Percentiles rank a stretch among this genome's conserved stretches.
These are phyloP conservation scores for Plantago coronopus DNA, from an alignment of 305 asterid genomes.

Conservation along the genomic window DNA sequence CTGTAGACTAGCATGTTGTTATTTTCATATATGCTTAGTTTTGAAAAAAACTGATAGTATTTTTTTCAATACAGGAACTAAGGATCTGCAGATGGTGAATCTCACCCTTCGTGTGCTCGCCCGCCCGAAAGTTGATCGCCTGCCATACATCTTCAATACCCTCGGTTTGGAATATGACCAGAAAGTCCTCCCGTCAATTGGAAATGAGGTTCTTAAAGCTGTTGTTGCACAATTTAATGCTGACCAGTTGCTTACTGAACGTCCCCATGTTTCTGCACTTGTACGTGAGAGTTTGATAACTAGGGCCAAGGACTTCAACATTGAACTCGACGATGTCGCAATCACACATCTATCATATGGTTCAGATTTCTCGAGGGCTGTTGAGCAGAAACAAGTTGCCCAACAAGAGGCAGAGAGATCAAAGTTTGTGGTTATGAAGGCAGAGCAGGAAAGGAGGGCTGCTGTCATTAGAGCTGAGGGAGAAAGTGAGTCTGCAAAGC, in stretches of 20 bases:
- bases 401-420: slow-evolving; percentile 98
- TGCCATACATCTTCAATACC: slow-evolving; percentile 72
- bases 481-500: slow-evolving; percentile 90
- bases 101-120: slow-evolving; percentile 88
- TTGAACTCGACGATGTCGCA: slow-evolving; percentile 82
- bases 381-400: slow-evolving; percentile 99
- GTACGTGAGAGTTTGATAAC: slow-evolving; percentile 77
- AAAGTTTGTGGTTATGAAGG: slow-evolving; percentile 78
- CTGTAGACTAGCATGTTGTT: neutral
- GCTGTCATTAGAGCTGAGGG: slow-evolving; percentile 95
- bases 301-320: slow-evolving; percentile 82
- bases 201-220: slow-evolving; percentile 79
- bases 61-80: slow-evolving; percentile 44
- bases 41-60: neutral
- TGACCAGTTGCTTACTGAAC: slow-evolving; percentile 79
- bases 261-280: slow-evolving; percentile 88
- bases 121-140: slow-evolving; percentile 67
- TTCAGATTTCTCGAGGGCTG: slow-evolving; percentile 85
- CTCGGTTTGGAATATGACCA: slow-evolving; percentile 91
- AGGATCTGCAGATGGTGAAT: slow-evolving; percentile 97
- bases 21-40: neutral
- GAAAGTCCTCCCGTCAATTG: slow-evolving; percentile 90
- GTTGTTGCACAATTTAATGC: slow-evolving; percentile 97
- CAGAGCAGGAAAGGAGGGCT: slow-evolving; percentile 93
- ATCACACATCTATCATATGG: slow-evolving; percentile 90